These are phyloP conservation scores for Pelargonium nanum DNA, from an alignment of 345 rosid species.

Conservation along the genomic window DNA sequence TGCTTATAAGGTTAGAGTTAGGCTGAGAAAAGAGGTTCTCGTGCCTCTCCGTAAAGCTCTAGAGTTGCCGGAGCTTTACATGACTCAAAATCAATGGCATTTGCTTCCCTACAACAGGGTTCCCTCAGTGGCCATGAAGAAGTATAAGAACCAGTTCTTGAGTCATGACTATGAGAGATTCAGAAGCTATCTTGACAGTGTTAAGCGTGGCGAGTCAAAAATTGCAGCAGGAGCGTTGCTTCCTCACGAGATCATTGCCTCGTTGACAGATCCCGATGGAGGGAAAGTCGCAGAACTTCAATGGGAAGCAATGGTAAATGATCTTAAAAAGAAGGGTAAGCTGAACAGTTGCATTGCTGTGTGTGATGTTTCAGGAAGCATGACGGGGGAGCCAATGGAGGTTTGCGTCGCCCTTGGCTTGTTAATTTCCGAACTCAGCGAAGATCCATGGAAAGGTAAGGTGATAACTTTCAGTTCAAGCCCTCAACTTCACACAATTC, in stretches of 20 bases:
- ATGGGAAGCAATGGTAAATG: conserved; percentile 57
- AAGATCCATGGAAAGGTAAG: conserved; percentile 56
- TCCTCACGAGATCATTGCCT: conserved; percentile 46
- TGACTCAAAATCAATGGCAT: conserved; percentile 37
- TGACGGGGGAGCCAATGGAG: conserved; percentile 36
- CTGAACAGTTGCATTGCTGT: conserved; percentile 44
- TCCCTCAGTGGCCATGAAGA: conserved; percentile 51
- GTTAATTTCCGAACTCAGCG: conserved; percentile 37
- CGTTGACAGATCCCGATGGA: conserved; percentile 32
- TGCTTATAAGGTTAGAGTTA: conserved; percentile 47
- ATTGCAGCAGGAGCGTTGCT: conserved; percentile 52
- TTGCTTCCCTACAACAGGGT: conserved; percentile 42
- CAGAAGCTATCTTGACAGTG: conserved; percentile 27
- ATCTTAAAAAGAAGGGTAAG: conserved; percentile 31
- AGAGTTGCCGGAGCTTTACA: conserved; percentile 54
- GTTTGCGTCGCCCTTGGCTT: conserved; percentile 49
- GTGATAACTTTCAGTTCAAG: conserved; percentile 34
- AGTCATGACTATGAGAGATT: conserved; percentile 40
- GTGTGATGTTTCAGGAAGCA: conserved; percentile 49
- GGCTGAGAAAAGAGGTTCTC: conserved; percentile 41
- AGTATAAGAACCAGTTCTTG: conserved; percentile 41
- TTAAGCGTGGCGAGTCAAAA: conserved; percentile 31
- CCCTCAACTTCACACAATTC: conserved; percentile 26
- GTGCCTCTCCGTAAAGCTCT: conserved; percentile 45
- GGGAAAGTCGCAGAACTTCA: conserved; percentile 47